Evolutionary conservation across 2,329 filamentous ascomycete species (phyloP).

Genomic region (Clonostachys chloroleuca): DNA sequence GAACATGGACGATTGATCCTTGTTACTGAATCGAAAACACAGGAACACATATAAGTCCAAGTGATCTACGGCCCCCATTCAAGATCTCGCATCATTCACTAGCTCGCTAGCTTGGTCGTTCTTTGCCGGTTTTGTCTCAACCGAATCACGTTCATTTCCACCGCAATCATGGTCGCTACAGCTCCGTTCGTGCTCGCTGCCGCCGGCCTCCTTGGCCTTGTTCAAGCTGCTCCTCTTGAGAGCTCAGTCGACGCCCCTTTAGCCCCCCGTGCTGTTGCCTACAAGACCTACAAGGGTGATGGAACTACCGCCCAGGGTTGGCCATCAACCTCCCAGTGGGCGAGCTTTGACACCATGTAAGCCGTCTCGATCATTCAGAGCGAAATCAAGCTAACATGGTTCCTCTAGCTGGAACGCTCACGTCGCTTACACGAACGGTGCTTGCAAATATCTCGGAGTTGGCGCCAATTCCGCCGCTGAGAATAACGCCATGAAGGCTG

Average conservation of each 20-base stretch:
- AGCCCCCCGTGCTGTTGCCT: not conserved
- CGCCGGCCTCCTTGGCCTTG: not conserved
- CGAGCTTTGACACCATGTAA: conserved; percentile 1
- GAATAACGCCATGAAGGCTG: not conserved
- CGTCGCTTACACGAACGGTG: not conserved
- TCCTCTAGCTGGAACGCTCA: not conserved
- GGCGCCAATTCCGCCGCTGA: conserved; percentile 1
- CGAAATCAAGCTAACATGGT: too few species aligned
- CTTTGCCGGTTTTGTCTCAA: too few species aligned
- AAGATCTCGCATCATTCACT: too few species aligned
- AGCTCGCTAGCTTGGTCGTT: too few species aligned
- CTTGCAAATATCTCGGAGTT: conserved; percentile 1
- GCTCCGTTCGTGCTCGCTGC: not conserved
- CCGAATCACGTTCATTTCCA: too few species aligned
- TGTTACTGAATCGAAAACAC: too few species aligned
- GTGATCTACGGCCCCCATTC: too few species aligned
- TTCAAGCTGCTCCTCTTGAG: not conserved
- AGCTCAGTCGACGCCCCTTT: too few species aligned
- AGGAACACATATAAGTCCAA: too few species aligned
- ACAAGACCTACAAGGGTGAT: conserved; percentile 1
- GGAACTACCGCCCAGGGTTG: conserved; percentile 1
- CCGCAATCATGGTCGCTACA: not conserved
- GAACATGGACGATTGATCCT: too few species aligned
- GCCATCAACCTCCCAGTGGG: not conserved
- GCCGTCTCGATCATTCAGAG: not conserved